phyloP scores from a whole-genome alignment of 2,329 filamentous ascomycete genomes.

The Huntiella decipiens region DNA sequence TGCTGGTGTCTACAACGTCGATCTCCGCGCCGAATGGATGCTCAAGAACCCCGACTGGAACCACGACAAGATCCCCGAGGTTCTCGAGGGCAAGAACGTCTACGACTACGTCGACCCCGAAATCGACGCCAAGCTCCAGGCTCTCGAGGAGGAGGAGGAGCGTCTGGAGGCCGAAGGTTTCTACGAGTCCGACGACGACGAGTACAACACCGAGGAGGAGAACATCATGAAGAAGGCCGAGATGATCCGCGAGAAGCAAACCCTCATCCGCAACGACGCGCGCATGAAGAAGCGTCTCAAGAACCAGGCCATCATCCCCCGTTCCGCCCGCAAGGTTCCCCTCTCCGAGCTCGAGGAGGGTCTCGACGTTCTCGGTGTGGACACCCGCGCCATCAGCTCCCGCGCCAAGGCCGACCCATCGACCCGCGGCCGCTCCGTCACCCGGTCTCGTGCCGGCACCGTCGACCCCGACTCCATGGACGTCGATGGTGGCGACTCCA shows the following conservation, averaged over 20 bases:
- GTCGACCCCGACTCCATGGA: conserved; percentile 62
- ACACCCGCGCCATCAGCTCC: conserved; percentile 54
- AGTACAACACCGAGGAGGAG: conserved; percentile 76
- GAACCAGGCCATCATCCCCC: conserved; percentile 86
- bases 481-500: conserved; percentile 25
- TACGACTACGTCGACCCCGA: conserved; percentile 95
- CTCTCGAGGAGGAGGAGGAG: conserved; percentile 90
- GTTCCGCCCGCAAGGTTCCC: conserved; percentile 61
- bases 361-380: conserved; percentile 69
- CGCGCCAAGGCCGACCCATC: conserved; percentile 44
- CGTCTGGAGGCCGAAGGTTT: conserved; percentile 77
- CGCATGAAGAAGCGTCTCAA: conserved; percentile 93
- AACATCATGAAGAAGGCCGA: conserved; percentile 84
- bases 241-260: conserved; percentile 84
- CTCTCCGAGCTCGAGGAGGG: conserved; percentile 74
- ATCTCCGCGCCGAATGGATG: conserved; percentile 74
- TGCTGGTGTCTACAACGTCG: conserved; percentile 87
- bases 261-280: conserved; percentile 80
- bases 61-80: conserved; percentile 84
- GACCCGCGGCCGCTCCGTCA: conserved; percentile 52
- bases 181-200: conserved; percentile 68
- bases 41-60: conserved; percentile 87
- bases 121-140: conserved; percentile 79
- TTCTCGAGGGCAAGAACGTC: conserved; percentile 90
- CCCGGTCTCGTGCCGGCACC: conserved; percentile 42